Evolutionary conservation across 2,329 filamentous ascomycete genomes (phyloP).

Genomic region (Cordyceps javanica): DNA sequence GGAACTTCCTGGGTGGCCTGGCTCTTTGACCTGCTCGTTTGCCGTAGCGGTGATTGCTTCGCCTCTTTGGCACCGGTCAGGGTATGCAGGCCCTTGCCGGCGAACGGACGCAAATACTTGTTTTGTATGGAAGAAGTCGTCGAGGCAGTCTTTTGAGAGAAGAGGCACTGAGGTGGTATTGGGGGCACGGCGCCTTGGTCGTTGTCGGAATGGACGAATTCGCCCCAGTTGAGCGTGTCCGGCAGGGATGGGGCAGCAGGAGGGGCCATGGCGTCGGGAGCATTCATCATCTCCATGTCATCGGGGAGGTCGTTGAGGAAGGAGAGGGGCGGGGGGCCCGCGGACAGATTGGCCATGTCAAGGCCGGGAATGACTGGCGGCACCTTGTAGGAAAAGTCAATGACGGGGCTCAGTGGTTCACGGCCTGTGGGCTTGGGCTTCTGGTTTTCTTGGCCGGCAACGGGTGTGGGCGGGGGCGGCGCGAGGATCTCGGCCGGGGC

Average conservation of each 20-base stretch:
- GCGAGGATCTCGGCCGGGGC: constrained; percentile 16
- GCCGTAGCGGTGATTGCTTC: constrained; percentile 2
- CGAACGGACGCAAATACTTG: constrained; percentile 49
- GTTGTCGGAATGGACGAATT: constrained; percentile 34
- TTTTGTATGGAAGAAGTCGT: constrained; percentile 44
- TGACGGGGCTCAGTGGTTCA: constrained; percentile 47
- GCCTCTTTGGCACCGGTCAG: constrained; percentile 33
- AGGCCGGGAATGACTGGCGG: constrained; percentile 30
- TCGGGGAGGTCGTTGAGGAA: constrained; percentile 28
- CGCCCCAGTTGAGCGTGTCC: constrained; percentile 50
- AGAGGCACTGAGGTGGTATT: constrained; percentile 44
- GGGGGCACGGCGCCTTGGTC: constrained; percentile 30
- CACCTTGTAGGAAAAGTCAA: constrained; percentile 40
- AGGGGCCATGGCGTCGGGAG: constrained; percentile 19
- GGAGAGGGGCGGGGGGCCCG: constrained; percentile 24
- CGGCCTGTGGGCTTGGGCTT: constrained; percentile 37
- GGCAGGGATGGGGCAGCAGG: constrained; percentile 40
- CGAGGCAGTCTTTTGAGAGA: constrained; percentile 47
- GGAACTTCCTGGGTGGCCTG: constrained; percentile 10
- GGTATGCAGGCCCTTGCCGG: constrained; percentile 49
- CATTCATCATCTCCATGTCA: constrained; percentile 19
- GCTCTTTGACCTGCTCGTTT: background rate
- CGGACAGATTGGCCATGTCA: constrained; percentile 34
- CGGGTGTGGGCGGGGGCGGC: constrained; percentile 19
- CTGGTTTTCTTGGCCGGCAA: constrained; percentile 47